Conservation (phyloP, 1,284 basidiomycete species). For the Termitomyces sp. region DNA sequence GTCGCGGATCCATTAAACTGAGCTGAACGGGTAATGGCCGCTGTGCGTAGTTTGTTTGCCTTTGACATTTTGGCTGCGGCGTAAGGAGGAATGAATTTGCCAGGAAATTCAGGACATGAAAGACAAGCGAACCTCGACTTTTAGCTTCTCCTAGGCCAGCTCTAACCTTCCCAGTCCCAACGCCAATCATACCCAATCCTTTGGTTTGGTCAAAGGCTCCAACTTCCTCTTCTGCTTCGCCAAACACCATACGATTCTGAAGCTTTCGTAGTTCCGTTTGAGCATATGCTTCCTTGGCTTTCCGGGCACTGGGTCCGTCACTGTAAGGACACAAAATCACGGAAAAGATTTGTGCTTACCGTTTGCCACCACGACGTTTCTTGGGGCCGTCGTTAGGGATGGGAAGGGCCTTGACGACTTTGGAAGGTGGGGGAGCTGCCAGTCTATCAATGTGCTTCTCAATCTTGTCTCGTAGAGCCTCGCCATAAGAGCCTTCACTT, state of each 20-base stretch:
- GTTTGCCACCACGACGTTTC: slow-evolving; percentile 92
- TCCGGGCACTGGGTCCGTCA: slow-evolving; percentile 66
- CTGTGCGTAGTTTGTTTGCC: slow-evolving; percentile 87
- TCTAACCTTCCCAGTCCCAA: slow-evolving; percentile 79
- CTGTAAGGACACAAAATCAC: slow-evolving; percentile 2
- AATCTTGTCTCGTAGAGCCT: slow-evolving; percentile 77
- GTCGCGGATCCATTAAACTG: slow-evolving; percentile 47
- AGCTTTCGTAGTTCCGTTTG: slow-evolving; percentile 95
- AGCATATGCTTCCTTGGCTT: slow-evolving; percentile 95
- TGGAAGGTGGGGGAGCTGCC: slow-evolving; percentile 90
- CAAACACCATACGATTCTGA: slow-evolving; percentile 96
- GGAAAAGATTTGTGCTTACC: slow-evolving; percentile 41
- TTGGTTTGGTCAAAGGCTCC: slow-evolving; percentile 96
- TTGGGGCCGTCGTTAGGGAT: slow-evolving; percentile 94
- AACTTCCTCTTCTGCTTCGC: slow-evolving; percentile 93
- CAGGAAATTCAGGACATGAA: not conserved
- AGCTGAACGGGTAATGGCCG: slow-evolving; percentile 71
- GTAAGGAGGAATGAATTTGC: not conserved
- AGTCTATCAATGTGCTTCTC: slow-evolving; percentile 90
- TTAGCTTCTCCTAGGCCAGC: slow-evolving; percentile 83
- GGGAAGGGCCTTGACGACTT: slow-evolving; percentile 93
- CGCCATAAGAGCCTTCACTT: slow-evolving; percentile 69
- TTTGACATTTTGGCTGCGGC: slow-evolving; percentile 94
- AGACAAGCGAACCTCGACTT: slow-evolving; percentile 65
- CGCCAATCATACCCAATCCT: slow-evolving; percentile 95